phyloP scores from a whole-genome alignment of 441 rosid genomes.

The Pelargonium cotyledonis region DNA sequence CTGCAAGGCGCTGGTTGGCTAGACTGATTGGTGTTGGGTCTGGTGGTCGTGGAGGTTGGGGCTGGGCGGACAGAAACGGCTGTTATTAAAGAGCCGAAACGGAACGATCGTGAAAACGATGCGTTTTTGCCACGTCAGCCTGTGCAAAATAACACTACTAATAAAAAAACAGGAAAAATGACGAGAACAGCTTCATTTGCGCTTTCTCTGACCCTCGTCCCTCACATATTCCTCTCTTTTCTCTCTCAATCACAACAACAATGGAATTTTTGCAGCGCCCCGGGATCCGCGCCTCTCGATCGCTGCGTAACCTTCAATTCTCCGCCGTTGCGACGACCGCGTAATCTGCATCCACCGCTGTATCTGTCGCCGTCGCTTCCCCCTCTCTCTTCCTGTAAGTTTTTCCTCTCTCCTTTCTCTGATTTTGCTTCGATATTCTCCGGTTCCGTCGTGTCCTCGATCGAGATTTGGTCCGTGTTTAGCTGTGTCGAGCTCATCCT shows the following conservation, averaged over 20 bases:
- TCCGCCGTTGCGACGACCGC: conserved; percentile 20
- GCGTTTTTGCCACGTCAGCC: background rate
- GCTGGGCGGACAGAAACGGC: background rate
- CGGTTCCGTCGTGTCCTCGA: conserved; percentile 2
- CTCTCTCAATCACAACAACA: conserved; percentile 10
- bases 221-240: conserved; percentile 19
- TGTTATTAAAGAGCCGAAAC: background rate
- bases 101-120: background rate
- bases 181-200: conserved; percentile 38
- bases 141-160: background rate
- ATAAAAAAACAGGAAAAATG: background rate
- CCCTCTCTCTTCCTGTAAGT: background rate
- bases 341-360: conserved; percentile 18
- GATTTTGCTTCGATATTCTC: background rate
- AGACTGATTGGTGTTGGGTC: too few species aligned
- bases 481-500: background rate
- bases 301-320: conserved; percentile 19
- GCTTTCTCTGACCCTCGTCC: conserved; percentile 30
- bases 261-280: conserved; percentile 41
- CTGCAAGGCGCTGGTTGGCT: too few species aligned
- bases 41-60: too few species aligned
- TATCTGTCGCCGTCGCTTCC: conserved; percentile 10
- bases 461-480: conserved; percentile 10
- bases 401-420: conserved; percentile 7
- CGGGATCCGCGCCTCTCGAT: conserved; percentile 55